Base-by-base conservation (phyloP, 1,284 basidiomycete species). In the Cutaneotrichosporon daszewskae region DNA sequence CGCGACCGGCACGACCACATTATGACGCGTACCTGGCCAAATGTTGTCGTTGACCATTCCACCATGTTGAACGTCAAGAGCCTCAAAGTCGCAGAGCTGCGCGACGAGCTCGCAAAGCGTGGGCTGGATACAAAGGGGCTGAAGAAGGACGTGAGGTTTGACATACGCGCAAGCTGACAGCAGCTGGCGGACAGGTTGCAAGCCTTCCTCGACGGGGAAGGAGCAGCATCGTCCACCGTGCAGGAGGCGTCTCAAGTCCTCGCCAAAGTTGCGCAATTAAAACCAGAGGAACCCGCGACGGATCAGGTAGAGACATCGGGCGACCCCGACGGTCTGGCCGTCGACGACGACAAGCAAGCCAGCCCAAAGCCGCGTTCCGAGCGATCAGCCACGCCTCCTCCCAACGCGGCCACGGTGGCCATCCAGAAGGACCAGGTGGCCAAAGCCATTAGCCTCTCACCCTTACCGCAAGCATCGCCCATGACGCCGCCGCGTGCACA, bases 1-100 rank as follows among this genome's bases (percentile, higher is more conserved):
- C n/a, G n/a, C n/a, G n/a, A n/a, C n/a, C n/a, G n/a, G n/a, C n/a
- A n/a, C n/a, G n/a, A n/a, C n/a, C n/a, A n/a, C n/a, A n/a, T n/a
- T n/a, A n/a, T n/a, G n/a, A n/a, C n/a, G n/a, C n/a, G n/a, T n/a
- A n/a, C n/a, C n/a, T n/a, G n/a, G n/a, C n/a, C n/a, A n/a, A n/a
- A n/a, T n/a, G n/a, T n/a, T n/a, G n/a, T n/a, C n/a, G n/a, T n/a
- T n/a, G n/a, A n/a, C n/a, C n/a, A n/a, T n/a, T n/a, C n/a, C n/a
- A n/a, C n/a, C n/a, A n/a, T n/a, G n/a, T n/a, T 37, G 24, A 41
- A 49, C 42, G 33, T 53, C 34, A 27, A 34, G 9, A 25, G 36
- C 1, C 57, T 69, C 40, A 66, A 67, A 38, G 66, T 69, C 13
- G 61, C 58, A 23, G 68, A 72, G 43, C 60, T 72, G 40, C 64